Evolutionary conservation across 306 rosid species (phyloP).

Genomic region (Corylus americana): DNA sequence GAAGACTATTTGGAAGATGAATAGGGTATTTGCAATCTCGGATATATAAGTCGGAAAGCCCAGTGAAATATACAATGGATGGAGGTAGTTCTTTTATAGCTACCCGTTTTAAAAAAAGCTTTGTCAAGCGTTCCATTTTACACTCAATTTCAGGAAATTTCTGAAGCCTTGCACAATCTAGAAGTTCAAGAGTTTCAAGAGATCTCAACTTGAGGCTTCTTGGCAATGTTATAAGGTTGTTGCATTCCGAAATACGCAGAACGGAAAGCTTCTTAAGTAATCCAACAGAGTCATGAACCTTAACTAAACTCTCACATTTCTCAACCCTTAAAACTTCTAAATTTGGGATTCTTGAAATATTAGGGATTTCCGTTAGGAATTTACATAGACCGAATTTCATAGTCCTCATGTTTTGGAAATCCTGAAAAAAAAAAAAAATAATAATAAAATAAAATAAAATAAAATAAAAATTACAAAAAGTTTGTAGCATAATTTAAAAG

Average conservation of each 20-base stretch:
- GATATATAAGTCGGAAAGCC: neutral
- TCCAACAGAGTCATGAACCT: conserved; percentile 26
- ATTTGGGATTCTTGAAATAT: conserved; percentile 16
- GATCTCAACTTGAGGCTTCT: neutral
- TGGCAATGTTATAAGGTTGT: conserved; percentile 10
- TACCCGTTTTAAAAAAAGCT: no score
- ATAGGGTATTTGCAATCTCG: neutral
- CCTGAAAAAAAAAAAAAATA: neutral
- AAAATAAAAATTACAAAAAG: neutral
- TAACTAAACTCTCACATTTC: conserved; percentile 9
- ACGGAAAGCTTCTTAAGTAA: conserved; percentile 16
- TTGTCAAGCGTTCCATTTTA: neutral
- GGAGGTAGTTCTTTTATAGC: neutral
- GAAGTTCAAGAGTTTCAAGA: neutral
- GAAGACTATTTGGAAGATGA: neutral
- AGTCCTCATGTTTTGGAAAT: neutral
- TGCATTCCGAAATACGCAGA: neutral
- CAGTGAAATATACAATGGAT: neutral
- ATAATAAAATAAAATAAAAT: no score
- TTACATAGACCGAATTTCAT: neutral
- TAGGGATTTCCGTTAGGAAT: neutral
- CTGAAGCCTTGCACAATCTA: neutral
- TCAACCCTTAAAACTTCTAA: conserved; percentile 31
- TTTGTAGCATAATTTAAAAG: neutral
- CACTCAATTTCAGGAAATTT: neutral